phyloP scores from a whole-genome alignment of 495 filamentous ascomycete species.

The Poronia punctata region DNA sequence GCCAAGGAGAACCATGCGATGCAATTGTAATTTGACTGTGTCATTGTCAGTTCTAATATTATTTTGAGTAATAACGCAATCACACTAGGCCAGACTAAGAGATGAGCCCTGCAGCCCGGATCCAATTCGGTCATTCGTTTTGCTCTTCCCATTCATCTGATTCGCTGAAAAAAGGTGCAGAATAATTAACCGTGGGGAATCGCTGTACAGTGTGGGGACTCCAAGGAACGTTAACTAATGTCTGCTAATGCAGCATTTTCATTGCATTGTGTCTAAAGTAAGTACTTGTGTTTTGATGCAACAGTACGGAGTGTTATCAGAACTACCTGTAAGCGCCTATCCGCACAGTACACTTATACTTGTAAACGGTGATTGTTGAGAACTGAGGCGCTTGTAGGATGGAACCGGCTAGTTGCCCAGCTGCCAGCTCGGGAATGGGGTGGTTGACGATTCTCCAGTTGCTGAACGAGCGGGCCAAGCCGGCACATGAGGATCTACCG shows the following conservation, averaged over 20 bases:
- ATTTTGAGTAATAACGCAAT: slow-evolving; percentile 19
- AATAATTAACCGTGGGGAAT: neutral
- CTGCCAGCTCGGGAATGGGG: neutral
- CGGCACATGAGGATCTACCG: slow-evolving; percentile 6
- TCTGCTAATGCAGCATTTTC: too few relatives aligned
- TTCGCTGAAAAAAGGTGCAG: slow-evolving; percentile 13
- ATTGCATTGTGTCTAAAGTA: too few relatives aligned
- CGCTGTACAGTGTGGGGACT: slow-evolving; percentile 4
- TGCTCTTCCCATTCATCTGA: slow-evolving; percentile 14
- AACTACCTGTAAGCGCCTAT: too few relatives aligned
- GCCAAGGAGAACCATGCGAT: too few relatives aligned
- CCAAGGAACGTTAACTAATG: too few relatives aligned
- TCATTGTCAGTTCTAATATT: neutral
- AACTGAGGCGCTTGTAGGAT: too few relatives aligned
- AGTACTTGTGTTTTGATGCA: too few relatives aligned
- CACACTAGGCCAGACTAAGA: slow-evolving; percentile 16
- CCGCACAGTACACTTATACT: too few relatives aligned
- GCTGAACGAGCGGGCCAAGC: slow-evolving; percentile 3
- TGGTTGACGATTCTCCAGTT: neutral
- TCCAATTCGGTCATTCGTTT: slow-evolving; percentile 20
- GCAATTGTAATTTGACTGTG: neutral
- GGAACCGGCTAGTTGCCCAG: too few relatives aligned
- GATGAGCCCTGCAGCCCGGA: slow-evolving; percentile 18
- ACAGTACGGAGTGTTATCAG: too few relatives aligned
- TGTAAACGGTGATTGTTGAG: too few relatives aligned